Evolutionary conservation across 1,284 basidiomycete genomes (phyloP), one percentile per base, ranked within the genome.

Genomic region (Porphyrellus sp.): DNA sequence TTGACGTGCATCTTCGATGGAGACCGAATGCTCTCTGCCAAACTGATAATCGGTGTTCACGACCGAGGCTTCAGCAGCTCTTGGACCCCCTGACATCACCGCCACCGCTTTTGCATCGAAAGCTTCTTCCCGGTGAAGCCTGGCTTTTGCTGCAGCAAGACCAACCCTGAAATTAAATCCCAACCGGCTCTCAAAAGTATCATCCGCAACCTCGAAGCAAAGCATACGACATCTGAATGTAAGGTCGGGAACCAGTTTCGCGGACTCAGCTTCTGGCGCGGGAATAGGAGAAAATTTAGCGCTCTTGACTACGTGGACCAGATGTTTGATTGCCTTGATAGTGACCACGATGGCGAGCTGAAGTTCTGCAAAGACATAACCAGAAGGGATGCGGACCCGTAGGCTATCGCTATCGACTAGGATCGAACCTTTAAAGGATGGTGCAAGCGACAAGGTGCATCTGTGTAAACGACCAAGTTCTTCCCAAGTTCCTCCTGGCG

Each of bases 181-280:
- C 30, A 98, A 71, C 56, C 79, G 82, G 23, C 83, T 82, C 71
- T 99, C 96, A 51, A 98, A 82, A 0, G 86, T 82, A 64, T 96
- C 91, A 67, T 99, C 96, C 23, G 85, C 82, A n/a, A 86, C 87
- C 69, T 98, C 94, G 6, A 93, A 68, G 61, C 80, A 81, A 39
- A 92, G 58, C 43, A 74, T 75, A 23, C 81, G 75, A 37, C 95
- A 72, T 30, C 72, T 76, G 48, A 98, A 67, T 4, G 73, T 72
- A 38, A 97, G 63, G 41, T 77, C 74, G 0, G 93, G 93, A 3
- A 93, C 70, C 0, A 66, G 59, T 69, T 93, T 95, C 0, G 91
- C 81, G 2, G 72, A 76, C 67, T 94, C 91, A 0, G 83, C 74
- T 33, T 74, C 74, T 0, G 93, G 92, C 5, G 67, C 65, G 12